A percentile compares a stretch with the other conserved stretches of the same genome.
Conservation (phyloP, 2,329 filamentous ascomycete genomes). For the Metarhizium guizhouense region DNA sequence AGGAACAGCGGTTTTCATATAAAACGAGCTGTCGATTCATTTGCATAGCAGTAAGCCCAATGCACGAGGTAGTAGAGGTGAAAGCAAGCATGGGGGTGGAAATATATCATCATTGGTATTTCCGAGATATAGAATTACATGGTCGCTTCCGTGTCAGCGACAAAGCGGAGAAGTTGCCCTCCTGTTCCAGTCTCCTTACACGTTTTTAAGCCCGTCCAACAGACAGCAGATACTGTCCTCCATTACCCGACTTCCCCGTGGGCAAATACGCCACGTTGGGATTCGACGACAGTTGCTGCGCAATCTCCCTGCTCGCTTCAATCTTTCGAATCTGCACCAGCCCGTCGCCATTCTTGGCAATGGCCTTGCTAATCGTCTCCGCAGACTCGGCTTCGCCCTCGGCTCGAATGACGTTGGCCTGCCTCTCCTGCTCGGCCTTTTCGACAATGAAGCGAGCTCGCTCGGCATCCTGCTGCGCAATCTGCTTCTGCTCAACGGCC, state of each 20-base stretch:
- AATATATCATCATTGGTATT: not conserved
- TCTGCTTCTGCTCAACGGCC: constrained; percentile 99
- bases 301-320: constrained; percentile 93
- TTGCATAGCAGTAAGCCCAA: not conserved
- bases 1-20: not conserved
- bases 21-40: not conserved
- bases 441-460: constrained; percentile 96
- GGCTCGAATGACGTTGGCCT: constrained; percentile 95
- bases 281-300: constrained; percentile 77
- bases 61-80: not conserved
- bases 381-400: constrained; percentile 97
- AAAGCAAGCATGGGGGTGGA: not conserved
- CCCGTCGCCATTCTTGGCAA: constrained; percentile 87
- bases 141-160: constrained; percentile 16
- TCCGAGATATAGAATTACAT: constrained; percentile 27
- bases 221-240: constrained; percentile 44
- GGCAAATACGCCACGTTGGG: constrained; percentile 95
- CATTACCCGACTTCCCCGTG: constrained; percentile 55
- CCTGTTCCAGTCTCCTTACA: constrained; percentile 3
- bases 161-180: constrained; percentile 4
- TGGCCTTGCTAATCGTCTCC: constrained; percentile 88
- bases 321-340: constrained; percentile 95
- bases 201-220: constrained; percentile 32
- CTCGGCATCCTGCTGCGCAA: constrained; percentile 97
- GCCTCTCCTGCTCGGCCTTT: constrained; percentile 95